Evolutionary conservation across 768 basidiomycete species (phyloP).

Genomic region (Kwoniella sp.): DNA sequence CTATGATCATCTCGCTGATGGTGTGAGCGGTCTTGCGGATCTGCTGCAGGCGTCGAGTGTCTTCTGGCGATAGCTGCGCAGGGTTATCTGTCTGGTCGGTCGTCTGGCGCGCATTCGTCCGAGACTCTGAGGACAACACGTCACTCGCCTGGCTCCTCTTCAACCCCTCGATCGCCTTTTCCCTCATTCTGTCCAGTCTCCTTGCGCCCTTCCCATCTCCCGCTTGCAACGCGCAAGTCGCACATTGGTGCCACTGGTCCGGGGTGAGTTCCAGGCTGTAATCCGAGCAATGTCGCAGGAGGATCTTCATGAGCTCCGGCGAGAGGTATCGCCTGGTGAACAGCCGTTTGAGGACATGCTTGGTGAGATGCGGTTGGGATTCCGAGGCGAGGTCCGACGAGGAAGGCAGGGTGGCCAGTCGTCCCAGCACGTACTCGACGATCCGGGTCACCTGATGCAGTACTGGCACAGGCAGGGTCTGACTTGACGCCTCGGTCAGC

Average conservation of each 20-base stretch:
- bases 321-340: constrained; percentile 10
- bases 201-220: not conserved
- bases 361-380: not conserved
- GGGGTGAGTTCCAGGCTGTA: constrained; percentile 1
- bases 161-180: not conserved
- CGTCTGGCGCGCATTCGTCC: no score
- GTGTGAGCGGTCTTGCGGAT: not conserved
- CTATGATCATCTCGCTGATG: constrained; percentile 2
- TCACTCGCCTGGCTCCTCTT: not conserved
- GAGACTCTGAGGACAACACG: no score
- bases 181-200: not conserved
- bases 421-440: constrained; percentile 1
- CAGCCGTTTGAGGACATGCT: not conserved
- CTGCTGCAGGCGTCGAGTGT: not conserved
- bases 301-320: constrained; percentile 3
- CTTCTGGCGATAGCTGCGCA: not conserved
- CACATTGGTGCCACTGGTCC: constrained; percentile 13
- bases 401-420: constrained; percentile 1
- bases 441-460: not conserved
- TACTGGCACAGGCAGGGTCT: constrained; percentile 10
- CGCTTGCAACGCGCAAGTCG: constrained; percentile 7
- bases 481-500: not conserved
- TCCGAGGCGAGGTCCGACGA: constrained; percentile 1
- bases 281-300: not conserved
- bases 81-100: not conserved